phyloP scores from a whole-genome alignment of 768 basidiomycete genomes.

The Flagelloscypha sp. region DNA sequence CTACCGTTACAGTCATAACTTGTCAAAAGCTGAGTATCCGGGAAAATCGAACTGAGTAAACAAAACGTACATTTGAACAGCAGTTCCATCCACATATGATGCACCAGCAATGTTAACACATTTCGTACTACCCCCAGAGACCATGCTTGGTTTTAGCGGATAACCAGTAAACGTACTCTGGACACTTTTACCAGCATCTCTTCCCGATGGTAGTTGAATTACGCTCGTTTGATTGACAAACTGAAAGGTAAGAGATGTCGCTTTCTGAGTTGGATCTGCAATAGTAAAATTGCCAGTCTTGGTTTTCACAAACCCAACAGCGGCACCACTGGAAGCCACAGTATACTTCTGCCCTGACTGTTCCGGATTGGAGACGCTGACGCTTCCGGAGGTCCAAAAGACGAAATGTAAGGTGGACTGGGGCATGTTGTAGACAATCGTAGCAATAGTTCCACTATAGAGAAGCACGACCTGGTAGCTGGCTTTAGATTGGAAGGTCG shows the following conservation, averaged over 20 bases:
- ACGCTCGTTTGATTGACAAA: no score
- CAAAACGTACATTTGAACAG: no score
- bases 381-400: conserved; percentile 42
- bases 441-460: conserved; percentile 31
- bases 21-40: no score
- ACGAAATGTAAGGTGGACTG: conserved; percentile 29
- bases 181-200: no score
- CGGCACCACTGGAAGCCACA: conserved; percentile 26
- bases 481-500: conserved; percentile 32
- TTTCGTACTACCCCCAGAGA: no score
- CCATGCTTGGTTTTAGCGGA: no score
- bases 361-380: conserved; percentile 27
- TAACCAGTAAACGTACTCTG: no score
- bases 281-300: conserved; percentile 39
- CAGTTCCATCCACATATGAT: no score
- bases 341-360: conserved; percentile 16
- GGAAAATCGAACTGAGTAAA: no score
- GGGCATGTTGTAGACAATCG: conserved; percentile 28
- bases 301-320: conserved; percentile 24
- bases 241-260: conserved; percentile 21
- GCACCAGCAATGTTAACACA: no score
- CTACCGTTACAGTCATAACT: no score
- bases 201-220: no score
- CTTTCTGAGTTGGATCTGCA: conserved; percentile 58
- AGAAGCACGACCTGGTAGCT: conserved; percentile 22